Conservation (phyloP, 2,329 filamentous ascomycete species). For the Plectosphaerella plurivora region DNA sequence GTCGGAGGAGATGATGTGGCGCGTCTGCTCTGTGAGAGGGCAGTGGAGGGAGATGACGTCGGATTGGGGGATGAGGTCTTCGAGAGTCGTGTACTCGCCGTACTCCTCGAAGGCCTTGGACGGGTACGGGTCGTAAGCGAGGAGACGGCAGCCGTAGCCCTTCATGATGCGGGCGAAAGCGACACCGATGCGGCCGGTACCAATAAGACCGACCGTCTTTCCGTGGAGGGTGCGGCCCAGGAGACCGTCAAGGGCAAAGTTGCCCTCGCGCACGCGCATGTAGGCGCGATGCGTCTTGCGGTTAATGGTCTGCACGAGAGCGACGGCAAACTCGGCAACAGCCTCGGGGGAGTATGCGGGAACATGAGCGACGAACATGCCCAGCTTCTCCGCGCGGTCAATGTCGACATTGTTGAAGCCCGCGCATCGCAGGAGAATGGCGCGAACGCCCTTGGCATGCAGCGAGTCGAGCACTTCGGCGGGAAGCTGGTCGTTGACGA, state of each 20-base stretch:
- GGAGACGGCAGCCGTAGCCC: constrained; percentile 59
- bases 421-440: constrained; percentile 62
- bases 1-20: constrained; percentile 35
- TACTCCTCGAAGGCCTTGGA: constrained; percentile 41
- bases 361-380: constrained; percentile 61
- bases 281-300: constrained; percentile 65
- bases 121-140: constrained; percentile 57
- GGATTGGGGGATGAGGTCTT: constrained; percentile 47
- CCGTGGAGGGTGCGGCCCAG: constrained; percentile 56
- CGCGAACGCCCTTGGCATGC: constrained; percentile 43
- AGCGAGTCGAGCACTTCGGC: constrained; percentile 47
- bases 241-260: constrained; percentile 63
- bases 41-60: constrained; percentile 65
- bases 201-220: constrained; percentile 63
- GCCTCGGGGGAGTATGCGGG: constrained; percentile 66
- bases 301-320: constrained; percentile 62
- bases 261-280: constrained; percentile 64
- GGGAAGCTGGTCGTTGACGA: constrained; percentile 61
- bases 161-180: constrained; percentile 56
- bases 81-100: constrained; percentile 50
- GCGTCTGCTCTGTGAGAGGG: constrained; percentile 55
- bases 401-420: constrained; percentile 67
- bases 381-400: constrained; percentile 43
- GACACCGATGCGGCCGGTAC: constrained; percentile 61
- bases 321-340: constrained; percentile 66